Conservation (phyloP, 2,329 filamentous ascomycete genomes). For the Spiromastix sp. region DNA sequence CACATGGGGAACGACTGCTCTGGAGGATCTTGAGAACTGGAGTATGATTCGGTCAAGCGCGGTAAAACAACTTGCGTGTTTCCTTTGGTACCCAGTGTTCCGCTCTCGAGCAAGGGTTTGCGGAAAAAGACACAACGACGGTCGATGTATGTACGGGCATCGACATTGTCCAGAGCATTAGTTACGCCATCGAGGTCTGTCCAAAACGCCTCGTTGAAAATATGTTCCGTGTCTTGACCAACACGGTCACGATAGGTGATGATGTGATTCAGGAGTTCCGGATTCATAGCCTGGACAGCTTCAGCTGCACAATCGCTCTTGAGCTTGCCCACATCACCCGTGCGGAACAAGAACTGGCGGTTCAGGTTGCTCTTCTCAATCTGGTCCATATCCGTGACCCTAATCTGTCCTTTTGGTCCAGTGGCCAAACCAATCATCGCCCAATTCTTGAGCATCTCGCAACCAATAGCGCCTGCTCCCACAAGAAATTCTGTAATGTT, state of each 20-base stretch:
- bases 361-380: constrained; percentile 99
- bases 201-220: constrained; percentile 96
- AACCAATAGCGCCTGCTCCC: constrained; percentile 92
- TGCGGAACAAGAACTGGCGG: constrained; percentile 88
- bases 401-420: constrained; percentile 80
- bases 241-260: constrained; percentile 79
- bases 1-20: constrained; percentile 99
- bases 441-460: constrained; percentile 99
- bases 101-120: constrained; percentile 91
- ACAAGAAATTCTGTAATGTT: constrained; percentile 91
- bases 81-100: constrained; percentile 91
- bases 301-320: constrained; percentile 91
- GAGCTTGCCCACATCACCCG: constrained; percentile 85
- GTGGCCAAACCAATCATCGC: constrained; percentile 94
- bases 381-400: constrained; percentile 92
- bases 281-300: constrained; percentile 93
- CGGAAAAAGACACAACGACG: constrained; percentile 96
- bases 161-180: constrained; percentile 94
- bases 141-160: constrained; percentile 93
- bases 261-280: constrained; percentile 79
- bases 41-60: constrained; percentile 89
- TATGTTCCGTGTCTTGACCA: constrained; percentile 79
- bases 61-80: constrained; percentile 96
- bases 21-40: constrained; percentile 89
- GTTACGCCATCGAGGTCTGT: constrained; percentile 77